Evolutionary conservation across 495 filamentous ascomycete species (phyloP).

Genomic region (Lepidopterella palustris): DNA sequence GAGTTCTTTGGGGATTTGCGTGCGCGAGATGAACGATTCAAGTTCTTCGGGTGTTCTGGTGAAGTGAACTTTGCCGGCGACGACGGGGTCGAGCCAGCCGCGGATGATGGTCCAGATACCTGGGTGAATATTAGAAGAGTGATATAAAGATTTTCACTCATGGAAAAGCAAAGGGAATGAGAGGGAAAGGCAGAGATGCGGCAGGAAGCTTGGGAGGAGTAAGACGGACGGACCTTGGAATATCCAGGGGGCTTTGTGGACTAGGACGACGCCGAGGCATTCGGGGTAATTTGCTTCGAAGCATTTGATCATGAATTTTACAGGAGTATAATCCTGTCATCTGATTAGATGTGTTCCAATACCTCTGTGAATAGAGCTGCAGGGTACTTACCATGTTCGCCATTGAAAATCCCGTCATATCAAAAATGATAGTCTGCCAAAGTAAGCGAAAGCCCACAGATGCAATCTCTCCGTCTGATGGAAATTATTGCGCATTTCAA

Average conservation of each 20-base stretch:
- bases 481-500: neutral
- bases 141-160: slow-evolving; percentile 43
- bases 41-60: slow-evolving; percentile 77
- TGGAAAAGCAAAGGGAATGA: no score
- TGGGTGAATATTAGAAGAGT: neutral
- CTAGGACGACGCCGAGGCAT: slow-evolving; percentile 81
- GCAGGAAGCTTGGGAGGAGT: neutral
- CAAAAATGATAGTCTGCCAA: slow-evolving; percentile 75
- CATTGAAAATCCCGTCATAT: slow-evolving; percentile 88
- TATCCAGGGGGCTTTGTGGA: slow-evolving; percentile 95
- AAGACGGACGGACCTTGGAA: slow-evolving; percentile 64
- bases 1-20: slow-evolving; percentile 69
- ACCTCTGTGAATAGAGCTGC: neutral
- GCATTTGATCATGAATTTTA: slow-evolving; percentile 99
- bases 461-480: neutral
- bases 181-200: no score
- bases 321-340: slow-evolving; percentile 78
- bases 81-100: slow-evolving; percentile 95
- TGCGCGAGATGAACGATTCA: slow-evolving; percentile 62
- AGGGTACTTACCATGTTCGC: slow-evolving; percentile 74
- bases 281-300: slow-evolving; percentile 99
- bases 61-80: slow-evolving; percentile 91
- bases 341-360: neutral
- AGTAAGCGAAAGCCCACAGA: slow-evolving; percentile 8
- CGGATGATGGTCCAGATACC: slow-evolving; percentile 72